Evolutionary conservation across 208 protist genomes (phyloP), one percentile per base, ranked within the genome.

Genomic region (Acanthamoeba sp.): DNA sequence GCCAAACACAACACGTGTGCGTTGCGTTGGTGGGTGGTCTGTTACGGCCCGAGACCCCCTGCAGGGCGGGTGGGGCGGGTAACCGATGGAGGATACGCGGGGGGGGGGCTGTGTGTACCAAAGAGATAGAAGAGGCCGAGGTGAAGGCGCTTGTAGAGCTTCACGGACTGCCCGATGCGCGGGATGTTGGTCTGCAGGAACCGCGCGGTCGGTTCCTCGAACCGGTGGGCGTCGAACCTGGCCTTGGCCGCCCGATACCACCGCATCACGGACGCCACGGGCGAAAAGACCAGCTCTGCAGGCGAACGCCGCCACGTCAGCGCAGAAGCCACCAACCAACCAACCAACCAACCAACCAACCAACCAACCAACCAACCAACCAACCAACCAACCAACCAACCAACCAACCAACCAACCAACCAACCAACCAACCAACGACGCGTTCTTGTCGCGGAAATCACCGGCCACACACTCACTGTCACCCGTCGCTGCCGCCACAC

Each of bases 71-170:
- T 38, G 48, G 16, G 38, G 78, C n/a, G 38, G 4, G n/a, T 27
- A n/a, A n/a, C n/a, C n/a, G n/a, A n/a, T n/a, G n/a, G n/a, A n/a
- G n/a, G 64, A 36, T 9, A 10, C 64, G 64, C 24, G 32, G 10
- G 9, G 32, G 18, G 32, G 9, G 32, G 6, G 18, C 64, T 16
- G 32, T 27, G 24, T 4, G 24, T 36, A 73, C 66, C 71, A 62
- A 88, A 88, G 18, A 69, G 45, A 36, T 94, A 94, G 32, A 85
- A 82, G 32, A 94, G 73, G 40, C 69, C 91, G 10, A 94, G 76
- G 50, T 94, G 91, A 22, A 66, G 29, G 29, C 76, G 91, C 9
- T 94, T 76, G 22, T 78, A 73, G 36, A 50, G 1, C 91, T 52
- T 62, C 38, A 93, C 40, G 29, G 62, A 59, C 20, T 93, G 36